These are phyloP conservation scores for Posidonia oceanica DNA, from an alignment of 116 monocot species.

Conservation along the genomic window DNA sequence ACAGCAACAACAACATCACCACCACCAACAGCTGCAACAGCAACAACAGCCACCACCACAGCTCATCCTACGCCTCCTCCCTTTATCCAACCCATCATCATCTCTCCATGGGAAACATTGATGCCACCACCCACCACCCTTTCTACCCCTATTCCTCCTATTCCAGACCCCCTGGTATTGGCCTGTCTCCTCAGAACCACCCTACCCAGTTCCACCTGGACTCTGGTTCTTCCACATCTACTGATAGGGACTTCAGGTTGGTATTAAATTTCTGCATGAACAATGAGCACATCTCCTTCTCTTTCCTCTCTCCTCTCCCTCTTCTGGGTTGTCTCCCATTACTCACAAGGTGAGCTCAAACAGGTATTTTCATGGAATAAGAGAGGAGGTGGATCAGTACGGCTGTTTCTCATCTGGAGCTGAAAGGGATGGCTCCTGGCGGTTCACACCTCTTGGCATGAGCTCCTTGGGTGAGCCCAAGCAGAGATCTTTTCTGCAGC, in stretches of 20 bases:
- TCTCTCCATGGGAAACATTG: constrained; percentile 6
- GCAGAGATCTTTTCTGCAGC: constrained; percentile 13
- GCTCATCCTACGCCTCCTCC: constrained; percentile 10
- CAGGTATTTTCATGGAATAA: constrained; percentile 45
- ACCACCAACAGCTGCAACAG: constrained; percentile 4
- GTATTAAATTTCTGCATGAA: not conserved
- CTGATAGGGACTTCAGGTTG: constrained; percentile 21
- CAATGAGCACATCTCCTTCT: not conserved
- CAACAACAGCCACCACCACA: constrained; percentile 4
- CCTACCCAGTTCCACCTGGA: constrained; percentile 8
- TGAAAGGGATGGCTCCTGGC: constrained; percentile 33
- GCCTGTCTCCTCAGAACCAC: constrained; percentile 3
- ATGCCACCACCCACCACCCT: constrained; percentile 8
- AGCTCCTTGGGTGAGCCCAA: constrained; percentile 30
- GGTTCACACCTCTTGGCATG: constrained; percentile 29
- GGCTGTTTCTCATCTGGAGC: constrained; percentile 15
- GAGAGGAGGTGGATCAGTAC: constrained; percentile 35
- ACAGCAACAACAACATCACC: constrained; percentile 1
- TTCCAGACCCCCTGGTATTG: constrained; percentile 7
- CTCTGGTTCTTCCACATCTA: constrained; percentile 4
- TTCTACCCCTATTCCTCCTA: constrained; percentile 12
- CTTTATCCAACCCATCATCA: constrained; percentile 8
- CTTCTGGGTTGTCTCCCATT: not conserved
- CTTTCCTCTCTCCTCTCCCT: not conserved
- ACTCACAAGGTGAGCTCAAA: not conserved